Evolutionary conservation across 768 basidiomycete genomes (phyloP), one percentile per base, ranked within the genome.

Genomic region (Boletus eberwhitei): DNA sequence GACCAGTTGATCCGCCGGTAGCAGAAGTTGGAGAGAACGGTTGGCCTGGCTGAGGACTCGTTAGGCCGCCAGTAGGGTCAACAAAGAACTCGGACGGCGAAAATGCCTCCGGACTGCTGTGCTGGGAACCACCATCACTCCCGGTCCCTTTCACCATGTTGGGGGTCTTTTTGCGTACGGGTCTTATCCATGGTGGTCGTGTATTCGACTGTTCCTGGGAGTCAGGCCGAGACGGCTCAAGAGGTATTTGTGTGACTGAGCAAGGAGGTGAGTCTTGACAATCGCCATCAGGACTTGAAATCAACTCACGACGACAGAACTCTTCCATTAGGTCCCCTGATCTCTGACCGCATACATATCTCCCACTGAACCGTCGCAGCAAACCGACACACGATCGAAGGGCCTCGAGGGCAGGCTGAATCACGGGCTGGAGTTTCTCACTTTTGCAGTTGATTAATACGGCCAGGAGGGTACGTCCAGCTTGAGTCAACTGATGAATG

Each of bases 271-370:
- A 60, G 64, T 29, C 50, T 52, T 42, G 31, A 48, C 42, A 31
- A 29, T 46, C 22, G 24, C 14, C 21, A 46, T 35, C 38, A 42
- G 31, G 29, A 24, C 8, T 31, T 17, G 21, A 52, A 39, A 56
- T 50, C n/a, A 16, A 76, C 76, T 70, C 58, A 87, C 92, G 72
- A 68, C 93, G 84, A 74, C 94, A 96, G 70, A 95, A 94, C 70
- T 96, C 94, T 66, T 96, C 93, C 81, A 97, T 88, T 40, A 96
- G 79, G 71, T 96, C 94, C 29, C 93, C 92, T 43, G 89, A 92
- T 48, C 94, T 77, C 40, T 93, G 81, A 2, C 93, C 93, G 66
- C 94, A 96, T 21, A 96, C 84, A 73, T 97, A 97, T 43, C 93
- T 81, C 58, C 89, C 90, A 60, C 91, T 93, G 72, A 97, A 97